Base-by-base conservation (phyloP, 768 basidiomycete species). In the Sporobolomyces pararoseus region DNA sequence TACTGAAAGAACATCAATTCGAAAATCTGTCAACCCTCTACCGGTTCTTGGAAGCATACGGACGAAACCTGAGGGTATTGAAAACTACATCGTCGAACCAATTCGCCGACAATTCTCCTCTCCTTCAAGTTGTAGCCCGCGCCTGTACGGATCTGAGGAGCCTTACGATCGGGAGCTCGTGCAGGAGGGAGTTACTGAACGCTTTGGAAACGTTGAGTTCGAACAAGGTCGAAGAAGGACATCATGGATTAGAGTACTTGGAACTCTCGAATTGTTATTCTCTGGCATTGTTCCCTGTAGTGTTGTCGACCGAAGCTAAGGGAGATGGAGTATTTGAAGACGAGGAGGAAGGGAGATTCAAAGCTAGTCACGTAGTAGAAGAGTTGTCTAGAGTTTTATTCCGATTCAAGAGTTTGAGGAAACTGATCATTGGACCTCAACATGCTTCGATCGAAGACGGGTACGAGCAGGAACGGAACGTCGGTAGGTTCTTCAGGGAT, bases 1-100 rank as follows among this genome's bases (percentile, higher is more conserved):
- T 21, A 1, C 21, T 69, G 2, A 51, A 57, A 31, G 68, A 69
- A 42, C 68, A 69, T 34, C 68, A 64, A 37, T 42, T 69, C 31
- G 13, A 42, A 3, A 14, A 27, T 10, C 47, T 47, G 1, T n/a
- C 19, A 7, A 57, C 50, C 12, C 49, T 69, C 29, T 29, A 52
- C 14, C 49, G 2, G 13, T 21, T 69, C 46, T 0, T 70, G 13
- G n/a, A 53, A 10, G 34, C 42, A 17, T 60, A 39, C 34, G 69
- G 63, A 4, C 17, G 1, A 0, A 10, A 17, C 6, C 35, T 70
- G 25, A 35, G 10, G 3, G 14, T 10, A 10, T 62, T 70, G 23
- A 6, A 12, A 6, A 65, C 63, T 31, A 31, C 27, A 4, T 47
- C 59, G 0, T 42, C 59, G 4, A 34, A 70, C 44, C 44, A 16